Evolutionary conservation across 495 filamentous ascomycete species (phyloP).

Genomic region (Acidiella bohemica): DNA sequence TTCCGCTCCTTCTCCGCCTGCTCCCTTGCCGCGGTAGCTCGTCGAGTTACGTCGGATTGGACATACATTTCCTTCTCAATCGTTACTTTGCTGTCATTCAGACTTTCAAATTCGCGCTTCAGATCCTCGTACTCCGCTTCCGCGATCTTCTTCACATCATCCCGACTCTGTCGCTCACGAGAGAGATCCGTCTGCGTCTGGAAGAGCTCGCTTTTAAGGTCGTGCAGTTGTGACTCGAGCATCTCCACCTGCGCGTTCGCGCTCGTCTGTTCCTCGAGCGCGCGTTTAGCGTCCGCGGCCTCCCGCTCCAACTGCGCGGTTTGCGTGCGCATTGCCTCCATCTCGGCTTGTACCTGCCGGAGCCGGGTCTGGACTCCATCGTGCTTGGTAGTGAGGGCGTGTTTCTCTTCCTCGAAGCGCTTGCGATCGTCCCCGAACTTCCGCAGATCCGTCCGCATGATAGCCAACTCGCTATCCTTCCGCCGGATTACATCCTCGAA

Average conservation of each 20-base stretch:
- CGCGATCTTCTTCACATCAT: slow-evolving; percentile 82
- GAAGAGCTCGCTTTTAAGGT: slow-evolving; percentile 74
- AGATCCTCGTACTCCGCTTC: slow-evolving; percentile 76
- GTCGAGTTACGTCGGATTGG: slow-evolving; percentile 87
- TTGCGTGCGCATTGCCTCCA: slow-evolving; percentile 73
- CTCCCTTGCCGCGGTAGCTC: slow-evolving; percentile 66
- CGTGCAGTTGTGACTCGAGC: slow-evolving; percentile 73
- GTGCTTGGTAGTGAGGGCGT: slow-evolving; percentile 53
- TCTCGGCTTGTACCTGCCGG: slow-evolving; percentile 73
- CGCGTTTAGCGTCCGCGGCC: slow-evolving; percentile 69
- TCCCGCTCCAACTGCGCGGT: slow-evolving; percentile 74
- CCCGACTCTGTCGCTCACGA: slow-evolving; percentile 84
- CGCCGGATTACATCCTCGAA: slow-evolving; percentile 86
- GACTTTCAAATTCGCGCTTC: slow-evolving; percentile 68
- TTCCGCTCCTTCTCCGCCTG: slow-evolving; percentile 76
- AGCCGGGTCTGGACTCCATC: slow-evolving; percentile 67
- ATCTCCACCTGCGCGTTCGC: slow-evolving; percentile 84
- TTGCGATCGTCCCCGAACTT: slow-evolving; percentile 65
- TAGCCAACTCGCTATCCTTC: slow-evolving; percentile 83
- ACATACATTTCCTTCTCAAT: slow-evolving; percentile 98
- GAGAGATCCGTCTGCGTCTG: slow-evolving; percentile 78
- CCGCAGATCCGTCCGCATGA: slow-evolving; percentile 71
- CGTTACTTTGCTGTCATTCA: slow-evolving; percentile 90
- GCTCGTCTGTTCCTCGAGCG: slow-evolving; percentile 76
- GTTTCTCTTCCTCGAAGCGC: slow-evolving; percentile 61